phyloP scores from a whole-genome alignment of 2,329 filamentous ascomycete species.

The Plectosphaerella plurivora region DNA sequence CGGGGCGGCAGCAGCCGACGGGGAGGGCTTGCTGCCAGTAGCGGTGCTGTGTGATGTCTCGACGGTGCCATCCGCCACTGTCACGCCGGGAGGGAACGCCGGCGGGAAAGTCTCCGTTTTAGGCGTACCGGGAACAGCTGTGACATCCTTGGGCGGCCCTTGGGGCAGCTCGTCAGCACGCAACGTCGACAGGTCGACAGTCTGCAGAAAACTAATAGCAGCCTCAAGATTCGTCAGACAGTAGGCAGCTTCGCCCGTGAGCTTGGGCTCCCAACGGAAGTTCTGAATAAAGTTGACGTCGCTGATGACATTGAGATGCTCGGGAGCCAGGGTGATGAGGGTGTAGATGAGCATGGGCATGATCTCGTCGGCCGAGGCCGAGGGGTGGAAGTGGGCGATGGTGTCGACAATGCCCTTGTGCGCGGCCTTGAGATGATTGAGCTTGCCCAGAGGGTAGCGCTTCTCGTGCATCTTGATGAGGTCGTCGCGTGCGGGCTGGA shows the following conservation, averaged over 20 bases:
- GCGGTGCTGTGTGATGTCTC: conserved; percentile 25
- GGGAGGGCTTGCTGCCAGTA: conserved; percentile 27
- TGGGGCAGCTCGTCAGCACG: conserved; percentile 73
- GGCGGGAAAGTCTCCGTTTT: conserved; percentile 53
- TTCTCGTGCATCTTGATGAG: conserved; percentile 81
- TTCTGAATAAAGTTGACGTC: conserved; percentile 92
- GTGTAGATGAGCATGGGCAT: conserved; percentile 96
- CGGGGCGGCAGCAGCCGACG: conserved; percentile 26
- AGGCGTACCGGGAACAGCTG: conserved; percentile 40
- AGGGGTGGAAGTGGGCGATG: conserved; percentile 59
- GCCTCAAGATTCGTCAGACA: conserved; percentile 95
- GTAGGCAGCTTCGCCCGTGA: conserved; percentile 92
- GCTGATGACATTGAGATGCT: conserved; percentile 84
- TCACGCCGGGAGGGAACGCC: conserved; percentile 44
- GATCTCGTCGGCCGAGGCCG: conserved; percentile 94
- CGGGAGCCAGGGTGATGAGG: conserved; percentile 83
- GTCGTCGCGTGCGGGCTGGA: conserved; percentile 67
- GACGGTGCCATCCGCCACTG: conserved; percentile 21
- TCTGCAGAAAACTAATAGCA: conserved; percentile 89
- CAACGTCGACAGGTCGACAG: conserved; percentile 86
- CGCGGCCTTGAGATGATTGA: conserved; percentile 80
- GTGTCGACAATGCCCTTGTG: conserved; percentile 96
- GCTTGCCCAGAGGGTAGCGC: conserved; percentile 83
- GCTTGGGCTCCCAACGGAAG: conserved; percentile 79
- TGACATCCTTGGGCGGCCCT: conserved; percentile 55